Base-by-base conservation (phyloP, 768 basidiomycete species). In the Xanthoconium purpureum region DNA sequence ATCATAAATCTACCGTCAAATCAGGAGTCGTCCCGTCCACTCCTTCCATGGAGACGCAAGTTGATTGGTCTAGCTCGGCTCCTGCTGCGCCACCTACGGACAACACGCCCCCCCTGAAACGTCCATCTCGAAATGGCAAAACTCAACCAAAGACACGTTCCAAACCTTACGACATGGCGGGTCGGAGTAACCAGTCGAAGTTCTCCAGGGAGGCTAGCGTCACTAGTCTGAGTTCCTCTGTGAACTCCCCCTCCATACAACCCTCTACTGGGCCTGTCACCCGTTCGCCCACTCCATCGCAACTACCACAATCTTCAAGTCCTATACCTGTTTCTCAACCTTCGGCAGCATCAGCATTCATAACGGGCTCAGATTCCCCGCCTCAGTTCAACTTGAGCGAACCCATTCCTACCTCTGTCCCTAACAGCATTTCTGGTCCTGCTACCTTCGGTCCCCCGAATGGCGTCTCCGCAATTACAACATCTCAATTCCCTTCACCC, bases 1-100 rank as follows among this genome's bases (percentile, higher is more conserved):
- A 99, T 72, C 97, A 99, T 76, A 99, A 99, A 75, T 94, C 91
- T 30, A 82, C 76, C 5, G 63, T 71, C 47, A 71, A 74, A 60
- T 55, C 64, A 13, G 64, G 61, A 48, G 29, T 42, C 17, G 29
- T 67, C 58, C 58, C 71, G 65, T 54, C 58, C 63, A 32, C 78
- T 75, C 48, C 69, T n/a, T 68, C 75, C 36, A 59, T 73, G 47
- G 69, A 71, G 38, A 62, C 74, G 28, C 79, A 81, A 50, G 66
- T 75, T 38, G 82, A 83, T 30, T 87, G 84, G 85, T 68, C 79
- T 14, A 75, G 74, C 63, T 63, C 73, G 17, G 62, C 70, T 10
- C 45, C 55, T 14, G 44, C 38, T 42, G 59, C 60, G 13, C 58
- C 65, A 37, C 56, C 63, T 17, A 49, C 57, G 1, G 78, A 80